Base-by-base conservation (phyloP, 208 protist species). In the Acanthamoeba polyphaga region DNA sequence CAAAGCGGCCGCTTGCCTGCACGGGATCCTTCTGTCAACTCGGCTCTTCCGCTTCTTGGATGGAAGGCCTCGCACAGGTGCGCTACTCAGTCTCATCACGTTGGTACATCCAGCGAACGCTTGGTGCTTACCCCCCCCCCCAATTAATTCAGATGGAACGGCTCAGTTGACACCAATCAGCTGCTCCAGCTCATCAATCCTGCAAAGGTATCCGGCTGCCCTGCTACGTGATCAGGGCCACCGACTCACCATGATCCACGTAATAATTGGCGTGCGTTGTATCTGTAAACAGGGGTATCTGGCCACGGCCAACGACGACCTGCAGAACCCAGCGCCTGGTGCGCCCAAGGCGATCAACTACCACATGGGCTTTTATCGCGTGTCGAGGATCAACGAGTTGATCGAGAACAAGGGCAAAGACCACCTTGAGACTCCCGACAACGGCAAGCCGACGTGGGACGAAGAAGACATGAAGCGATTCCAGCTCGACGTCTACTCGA, bases 301-400 rank as follows among this genome's bases (percentile, higher is more conserved):
- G 2, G 88, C 88, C 29, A 78, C 88, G 24, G 88, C 88, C 66
- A 93, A 93, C 15, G 62, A 93, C 46, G 62, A 93, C 88, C 38
- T 70, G 51, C 88, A 93, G 27, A 93, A 74, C n/a, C 88, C 88
- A 2, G 62, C 32, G 27, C 43, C 88, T 8, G 53, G 29, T 4
- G 38, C 43, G 17, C 27, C 88, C 27, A n/a, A 60, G 27, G 29
- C 58, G 8, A 46, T 93, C 27, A 74, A 49, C 62, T 58, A 60
- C 62, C 88, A 93, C 88, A 93, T 93, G 88, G 88, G 88, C 43
- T 58, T 58, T 34, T 93, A 93, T 53, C 55, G 88, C 19, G 38
- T 29, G n/a, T 34, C 34, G 34, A 19, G 88, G 27, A 93, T 93
- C 34, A 34, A 51, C 17, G 62, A 93, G 46, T 15, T 93, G 53